A percentile compares a stretch with the other conserved stretches of the same genome.
phyloP scores from a whole-genome alignment of 164 flowering plant species.

The Saururus chinensis region DNA sequence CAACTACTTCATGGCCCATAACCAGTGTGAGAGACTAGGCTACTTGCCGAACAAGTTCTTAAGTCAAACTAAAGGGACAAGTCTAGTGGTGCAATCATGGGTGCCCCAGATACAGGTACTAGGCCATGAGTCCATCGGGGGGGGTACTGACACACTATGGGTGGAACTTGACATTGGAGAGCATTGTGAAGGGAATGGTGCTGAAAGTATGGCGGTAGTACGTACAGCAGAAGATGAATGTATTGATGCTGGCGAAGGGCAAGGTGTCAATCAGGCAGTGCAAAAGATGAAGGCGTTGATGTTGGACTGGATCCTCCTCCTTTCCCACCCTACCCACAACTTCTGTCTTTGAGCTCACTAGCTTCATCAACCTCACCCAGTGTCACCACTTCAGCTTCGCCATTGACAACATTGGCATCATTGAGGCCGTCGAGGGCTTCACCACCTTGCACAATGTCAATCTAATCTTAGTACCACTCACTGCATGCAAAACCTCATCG shows the following conservation, averaged over 20 bases:
- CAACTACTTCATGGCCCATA: too few species aligned
- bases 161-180: constrained; percentile 49
- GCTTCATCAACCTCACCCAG: constrained; percentile 78
- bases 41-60: too few species aligned
- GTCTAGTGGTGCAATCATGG: too few species aligned
- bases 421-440: constrained; percentile 54
- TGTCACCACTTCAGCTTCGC: constrained; percentile 96
- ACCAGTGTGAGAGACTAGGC: too few species aligned
- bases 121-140: constrained; percentile 33
- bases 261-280: too few species aligned
- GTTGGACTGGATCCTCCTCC: constrained; percentile 3
- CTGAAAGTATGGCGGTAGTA: constrained; percentile 66
- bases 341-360: constrained; percentile 66
- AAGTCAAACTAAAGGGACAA: too few species aligned
- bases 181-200: constrained; percentile 38
- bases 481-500: constrained; percentile 95
- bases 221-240: constrained; percentile 61
- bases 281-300: too few species aligned
- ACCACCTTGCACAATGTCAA: constrained; percentile 59
- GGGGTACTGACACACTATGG: constrained; percentile 49
- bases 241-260: too few species aligned
- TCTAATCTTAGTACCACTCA: constrained; percentile 76
- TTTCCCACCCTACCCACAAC: constrained; percentile 28
- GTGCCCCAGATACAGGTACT: too few species aligned
- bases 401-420: constrained; percentile 72